Evolutionary conservation across 352 stramenopile genomes (phyloP), one percentile per base, ranked within the genome.

Genomic region (Phytopythium aichiense): DNA sequence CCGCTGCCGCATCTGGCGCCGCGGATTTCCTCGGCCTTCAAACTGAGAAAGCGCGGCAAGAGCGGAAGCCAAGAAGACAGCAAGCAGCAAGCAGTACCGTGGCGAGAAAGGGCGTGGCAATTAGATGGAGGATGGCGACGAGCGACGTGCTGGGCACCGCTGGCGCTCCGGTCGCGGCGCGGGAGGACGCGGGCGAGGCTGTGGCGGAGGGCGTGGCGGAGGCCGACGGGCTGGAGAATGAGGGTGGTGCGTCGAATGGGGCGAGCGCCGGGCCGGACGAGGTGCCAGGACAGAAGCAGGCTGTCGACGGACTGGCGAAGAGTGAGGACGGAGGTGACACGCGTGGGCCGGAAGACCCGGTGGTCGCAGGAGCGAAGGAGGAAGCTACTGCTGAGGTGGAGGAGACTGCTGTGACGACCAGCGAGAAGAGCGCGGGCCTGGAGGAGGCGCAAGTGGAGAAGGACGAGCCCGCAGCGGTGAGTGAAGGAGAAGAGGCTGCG

Each of bases 41-140:
- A 18, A 54, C 33, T 28, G 23, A 22, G 43, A 54, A 54, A 54
- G 48, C 48, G 48, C 48, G 48, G 48, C 23, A 37, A 37, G 23
- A 30, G 25, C 43, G n/a, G 43, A 30, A 11, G 43, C 1, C 23
- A 33, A 33, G 43, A 38, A 2, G 33, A 9, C 40, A 2, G n/a
- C n/a, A n/a, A n/a, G n/a, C n/a, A 48, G 38, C 38, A n/a, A 11
- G 38, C 38, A 51, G 45, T 52, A 52, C 46, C 46, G 46, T 52
- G 46, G 48, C 48, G 48, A 31, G 48, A 54, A 57, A 57, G 51
- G 30, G 20, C 31, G 9, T 4, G 7, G 51, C 31, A 45, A 30
- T 20, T 57, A 31, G 51, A 57, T 57, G 51, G 31, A 31, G 31
- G 45, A 57, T 57, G 51, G 51, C 51, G 51, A 45, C 9, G 31